Evolutionary conservation across 768 basidiomycete genomes (phyloP), one percentile per base, ranked within the genome.

Genomic region (Sarcodon sp.): DNA sequence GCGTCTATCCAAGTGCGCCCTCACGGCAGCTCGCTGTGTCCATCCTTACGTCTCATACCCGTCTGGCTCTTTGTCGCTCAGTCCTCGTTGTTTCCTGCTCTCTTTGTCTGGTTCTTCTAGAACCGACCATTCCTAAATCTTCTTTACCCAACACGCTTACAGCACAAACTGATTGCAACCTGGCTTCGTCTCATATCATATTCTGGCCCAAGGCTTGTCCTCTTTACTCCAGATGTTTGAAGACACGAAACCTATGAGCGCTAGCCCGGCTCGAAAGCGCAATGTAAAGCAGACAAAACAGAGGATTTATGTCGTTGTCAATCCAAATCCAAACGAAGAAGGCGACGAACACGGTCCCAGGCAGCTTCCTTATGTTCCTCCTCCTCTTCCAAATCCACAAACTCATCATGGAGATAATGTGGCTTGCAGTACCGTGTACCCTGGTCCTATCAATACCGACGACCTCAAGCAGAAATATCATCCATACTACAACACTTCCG

Each of bases 241-340:
- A 66, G 77, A 77, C 60, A 58, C 70, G 48, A 66, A 72, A 61
- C 67, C 67, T 38, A 57, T 52, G 54, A 54, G 57, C 27, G 56
- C 60, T 44, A 27, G 8, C 27, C 16, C 39, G 7, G 39, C 16
- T 41, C 39, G 39, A 15, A 41, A 41, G 39, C 39, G 39, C 7
- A 64, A 51, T 47, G 52, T 50, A 51, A 70, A 62, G 55, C 65
- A 47, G 35, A 43, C 45, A 7, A 51, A 55, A 18, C 56, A 53
- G n/a, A 59, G 69, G 50, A 62, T 75, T 48, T 71, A 80, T 38
- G 71, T 74, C 59, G 69, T 86, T 53, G 70, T 73, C 51, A 85
- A 85, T 58, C 80, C 79, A 1, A 68, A 73, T 57, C 70, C 75
- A 46, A 8, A 21, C 47, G 45, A 9, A 47, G 45, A 12, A 11